Conservation (phyloP, 2,329 filamentous ascomycete species). For the Trichoderma sp. region DNA sequence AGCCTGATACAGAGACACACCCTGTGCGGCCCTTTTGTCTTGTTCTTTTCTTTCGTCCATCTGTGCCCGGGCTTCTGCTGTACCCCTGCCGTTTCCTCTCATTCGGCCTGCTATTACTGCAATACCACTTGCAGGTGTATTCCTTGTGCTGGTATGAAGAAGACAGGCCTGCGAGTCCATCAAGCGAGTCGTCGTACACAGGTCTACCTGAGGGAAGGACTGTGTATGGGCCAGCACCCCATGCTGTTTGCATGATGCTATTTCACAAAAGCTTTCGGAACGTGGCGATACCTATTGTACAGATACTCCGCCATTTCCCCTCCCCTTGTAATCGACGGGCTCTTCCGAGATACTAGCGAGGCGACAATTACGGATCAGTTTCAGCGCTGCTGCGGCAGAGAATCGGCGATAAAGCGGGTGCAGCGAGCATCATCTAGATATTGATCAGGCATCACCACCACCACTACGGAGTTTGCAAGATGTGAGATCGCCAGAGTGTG, state of each 20-base stretch:
- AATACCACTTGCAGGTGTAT: neutral
- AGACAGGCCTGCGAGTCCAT: neutral
- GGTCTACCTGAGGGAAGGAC: neutral
- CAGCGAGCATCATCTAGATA: neutral
- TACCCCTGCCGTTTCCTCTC: neutral
- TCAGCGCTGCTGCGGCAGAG: neutral
- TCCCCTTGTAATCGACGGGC: conserved; percentile 3
- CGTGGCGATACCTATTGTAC: neutral
- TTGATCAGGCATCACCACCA: conserved; percentile 3
- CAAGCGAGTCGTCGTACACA: neutral
- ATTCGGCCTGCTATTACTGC: neutral
- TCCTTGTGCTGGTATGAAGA: neutral
- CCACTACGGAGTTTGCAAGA: neutral
- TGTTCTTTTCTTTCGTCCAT: neutral
- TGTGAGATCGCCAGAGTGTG: conserved; percentile 5
- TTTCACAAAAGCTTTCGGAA: conserved; percentile 2
- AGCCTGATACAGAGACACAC: conserved; percentile 7
- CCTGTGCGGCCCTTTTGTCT: conserved; percentile 1
- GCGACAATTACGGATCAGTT: neutral
- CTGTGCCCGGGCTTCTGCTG: neutral
- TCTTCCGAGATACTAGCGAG: conserved; percentile 11
- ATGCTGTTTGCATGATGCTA: neutral
- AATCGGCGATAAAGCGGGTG: conserved; percentile 4
- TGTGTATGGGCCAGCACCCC: neutral
- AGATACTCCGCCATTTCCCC: conserved; percentile 3